phyloP scores from a whole-genome alignment of 345 rosid genomes.

The Melaleuca quinquenervia region DNA sequence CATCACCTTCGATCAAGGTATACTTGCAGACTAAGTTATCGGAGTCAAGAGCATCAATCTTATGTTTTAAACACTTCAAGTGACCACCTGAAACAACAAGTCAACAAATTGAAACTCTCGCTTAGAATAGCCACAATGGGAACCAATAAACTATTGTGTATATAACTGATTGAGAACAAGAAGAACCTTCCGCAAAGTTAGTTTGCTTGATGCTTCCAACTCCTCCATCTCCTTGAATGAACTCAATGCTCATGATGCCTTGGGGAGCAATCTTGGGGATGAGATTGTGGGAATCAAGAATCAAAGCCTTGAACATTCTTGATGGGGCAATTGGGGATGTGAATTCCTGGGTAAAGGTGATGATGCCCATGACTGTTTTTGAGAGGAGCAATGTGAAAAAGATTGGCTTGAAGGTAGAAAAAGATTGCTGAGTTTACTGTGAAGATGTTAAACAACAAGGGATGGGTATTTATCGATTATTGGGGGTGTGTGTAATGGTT shows the following conservation, averaged over 20 bases:
- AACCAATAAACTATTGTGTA: no score
- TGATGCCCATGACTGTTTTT: neutral
- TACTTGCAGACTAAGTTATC: neutral
- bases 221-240: slow-evolving; percentile 24
- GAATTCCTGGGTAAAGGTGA: neutral
- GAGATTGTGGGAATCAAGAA: neutral
- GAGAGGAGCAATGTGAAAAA: neutral
- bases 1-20: neutral
- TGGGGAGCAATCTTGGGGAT: slow-evolving; percentile 16
- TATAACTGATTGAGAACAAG: neutral
- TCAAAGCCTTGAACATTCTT: neutral
- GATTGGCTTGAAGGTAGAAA: neutral
- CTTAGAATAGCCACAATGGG: no score
- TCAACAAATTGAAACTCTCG: no score
- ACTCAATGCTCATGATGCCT: slow-evolving; percentile 4
- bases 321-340: neutral
- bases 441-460: neutral
- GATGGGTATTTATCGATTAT: neutral
- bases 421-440: neutral
- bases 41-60: neutral
- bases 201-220: slow-evolving; percentile 16
- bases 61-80: neutral
- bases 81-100: neutral
- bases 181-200: slow-evolving; percentile 6
- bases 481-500: neutral